Base-by-base conservation (phyloP, 352 stramenopile genomes). In the Pythium sukuiense region DNA sequence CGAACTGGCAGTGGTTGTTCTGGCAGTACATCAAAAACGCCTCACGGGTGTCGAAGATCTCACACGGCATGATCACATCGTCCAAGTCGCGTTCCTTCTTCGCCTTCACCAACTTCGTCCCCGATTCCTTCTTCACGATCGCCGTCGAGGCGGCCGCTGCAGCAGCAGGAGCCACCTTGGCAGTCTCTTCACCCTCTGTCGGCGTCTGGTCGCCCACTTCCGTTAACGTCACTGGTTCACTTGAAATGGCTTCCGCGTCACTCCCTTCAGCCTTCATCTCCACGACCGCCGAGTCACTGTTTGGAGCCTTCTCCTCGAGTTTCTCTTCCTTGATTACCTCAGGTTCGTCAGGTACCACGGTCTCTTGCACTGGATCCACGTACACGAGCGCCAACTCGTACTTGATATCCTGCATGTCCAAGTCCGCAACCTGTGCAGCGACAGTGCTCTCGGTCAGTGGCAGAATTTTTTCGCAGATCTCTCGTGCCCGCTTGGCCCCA, bases 51-150 rank as follows among this genome's bases (percentile, higher is more conserved):
- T 96, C 85, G 52, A 99, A 96, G 64, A 99, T 98, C 73, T 99
- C 97, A 62, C 93, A 98, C 56, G 98, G 96, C 87, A 99, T 96
- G 68, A 98, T 97, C 73, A 99, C 92, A 53, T 97, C 92, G 55
- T 90, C 85, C 48, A 92, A 63, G 27, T 94, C 87, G 16, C 90
- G 81, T 30, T 73, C 65, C 20, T 59, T 67, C 27, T 59, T 67
- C 29, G 59, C 43, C 60, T 77, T 75, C 11, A 29, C 89, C 68
- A 59, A 61, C 65, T 63, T 89, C 69, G 55, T 61, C 68, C 64
- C 63, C 27, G 76, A 46, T 41, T 80, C 79, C 55, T 74, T 71
- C 65, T 74, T 87, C 45, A 57, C 65, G 3, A 63, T 37, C 5
- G 45, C 58, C 33, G 58, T 61, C 3, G 59, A 60, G 7, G 52